These are phyloP conservation scores for Yamadazyma jaroonii DNA, from an alignment of 1,139 yeast species.

Conservation along the genomic window DNA sequence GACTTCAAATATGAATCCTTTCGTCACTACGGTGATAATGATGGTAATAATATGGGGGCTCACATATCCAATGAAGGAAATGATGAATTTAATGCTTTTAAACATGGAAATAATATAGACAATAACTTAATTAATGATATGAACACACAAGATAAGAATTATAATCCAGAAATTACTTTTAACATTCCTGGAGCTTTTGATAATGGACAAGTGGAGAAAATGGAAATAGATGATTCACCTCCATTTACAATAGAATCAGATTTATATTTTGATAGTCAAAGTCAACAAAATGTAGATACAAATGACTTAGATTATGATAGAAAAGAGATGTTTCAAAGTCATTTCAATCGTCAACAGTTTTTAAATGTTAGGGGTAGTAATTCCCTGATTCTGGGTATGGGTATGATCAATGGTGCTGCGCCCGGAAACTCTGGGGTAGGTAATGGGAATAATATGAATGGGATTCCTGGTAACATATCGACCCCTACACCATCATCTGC, in stretches of 20 bases:
- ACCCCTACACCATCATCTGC: conserved; percentile 9
- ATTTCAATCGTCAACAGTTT: conserved; percentile 12
- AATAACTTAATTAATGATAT: background rate
- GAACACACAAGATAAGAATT: background rate
- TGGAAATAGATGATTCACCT: conserved; percentile 42
- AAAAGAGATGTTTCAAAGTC: conserved; percentile 14
- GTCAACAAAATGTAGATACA: conserved; percentile 4
- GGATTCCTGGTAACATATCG: background rate
- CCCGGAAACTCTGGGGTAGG: too few relatives aligned
- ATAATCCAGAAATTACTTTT: conserved; percentile 10
- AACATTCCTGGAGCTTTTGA: conserved; percentile 35
- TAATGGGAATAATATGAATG: background rate
- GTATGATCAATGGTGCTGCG: background rate
- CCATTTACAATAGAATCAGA: conserved; percentile 41
- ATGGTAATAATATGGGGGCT: background rate
- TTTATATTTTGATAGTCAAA: conserved; percentile 19
- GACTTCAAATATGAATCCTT: too few relatives aligned
- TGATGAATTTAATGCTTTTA: background rate
- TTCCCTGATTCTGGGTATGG: conserved; percentile 3
- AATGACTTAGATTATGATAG: conserved; percentile 2
- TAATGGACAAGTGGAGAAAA: conserved; percentile 17
- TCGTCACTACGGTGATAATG: too few relatives aligned
- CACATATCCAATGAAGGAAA: background rate
- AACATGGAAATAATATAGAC: background rate
- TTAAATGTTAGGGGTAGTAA: conserved; percentile 3